Percentiles rank a stretch among this genome's conserved stretches.
phyloP scores from a whole-genome alignment of 2,329 filamentous ascomycete genomes.

The Claviceps sp. region DNA sequence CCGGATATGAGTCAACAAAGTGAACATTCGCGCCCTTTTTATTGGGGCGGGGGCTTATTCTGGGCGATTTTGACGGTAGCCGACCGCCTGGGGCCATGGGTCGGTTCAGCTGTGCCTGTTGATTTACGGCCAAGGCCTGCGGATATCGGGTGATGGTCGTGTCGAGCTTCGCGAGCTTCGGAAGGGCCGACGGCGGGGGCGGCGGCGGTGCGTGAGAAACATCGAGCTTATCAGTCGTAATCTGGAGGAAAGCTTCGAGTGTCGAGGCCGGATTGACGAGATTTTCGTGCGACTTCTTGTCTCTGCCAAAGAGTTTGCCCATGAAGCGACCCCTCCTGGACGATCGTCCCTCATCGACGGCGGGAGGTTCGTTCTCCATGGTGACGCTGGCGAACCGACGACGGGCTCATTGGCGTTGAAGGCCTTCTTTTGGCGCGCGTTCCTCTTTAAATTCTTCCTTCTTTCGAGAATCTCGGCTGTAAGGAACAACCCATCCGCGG shows the following conservation, averaged over 20 bases:
- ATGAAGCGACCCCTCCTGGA: slow-evolving; percentile 44
- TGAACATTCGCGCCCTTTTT: slow-evolving; percentile 60
- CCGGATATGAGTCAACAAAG: slow-evolving; percentile 60
- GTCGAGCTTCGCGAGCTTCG: slow-evolving; percentile 42
- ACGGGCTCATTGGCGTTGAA: slow-evolving; percentile 17
- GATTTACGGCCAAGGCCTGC: slow-evolving; percentile 34
- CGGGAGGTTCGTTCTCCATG: slow-evolving; percentile 33
- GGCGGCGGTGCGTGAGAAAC: slow-evolving; percentile 36
- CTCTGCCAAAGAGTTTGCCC: slow-evolving; percentile 46
- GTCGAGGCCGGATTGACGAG: slow-evolving; percentile 28
- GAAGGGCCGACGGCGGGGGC: slow-evolving; percentile 27
- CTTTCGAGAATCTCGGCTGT: not conserved
- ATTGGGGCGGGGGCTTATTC: slow-evolving; percentile 30
- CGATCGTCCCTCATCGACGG: slow-evolving; percentile 25
- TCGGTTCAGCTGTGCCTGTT: slow-evolving; percentile 30
- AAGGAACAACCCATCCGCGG: slow-evolving; percentile 1
- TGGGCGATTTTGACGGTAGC: slow-evolving; percentile 28
- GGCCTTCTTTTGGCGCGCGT: not conserved
- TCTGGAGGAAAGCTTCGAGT: slow-evolving; percentile 46
- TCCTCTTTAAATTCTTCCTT: not conserved
- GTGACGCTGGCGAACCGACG: slow-evolving; percentile 12
- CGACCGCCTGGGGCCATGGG: slow-evolving; percentile 24
- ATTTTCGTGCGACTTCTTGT: slow-evolving; percentile 19
- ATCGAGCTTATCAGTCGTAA: slow-evolving; percentile 39
- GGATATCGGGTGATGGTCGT: slow-evolving; percentile 43